phyloP scores from a whole-genome alignment of 768 basidiomycete genomes.

The Xerocomellus intermedius region DNA sequence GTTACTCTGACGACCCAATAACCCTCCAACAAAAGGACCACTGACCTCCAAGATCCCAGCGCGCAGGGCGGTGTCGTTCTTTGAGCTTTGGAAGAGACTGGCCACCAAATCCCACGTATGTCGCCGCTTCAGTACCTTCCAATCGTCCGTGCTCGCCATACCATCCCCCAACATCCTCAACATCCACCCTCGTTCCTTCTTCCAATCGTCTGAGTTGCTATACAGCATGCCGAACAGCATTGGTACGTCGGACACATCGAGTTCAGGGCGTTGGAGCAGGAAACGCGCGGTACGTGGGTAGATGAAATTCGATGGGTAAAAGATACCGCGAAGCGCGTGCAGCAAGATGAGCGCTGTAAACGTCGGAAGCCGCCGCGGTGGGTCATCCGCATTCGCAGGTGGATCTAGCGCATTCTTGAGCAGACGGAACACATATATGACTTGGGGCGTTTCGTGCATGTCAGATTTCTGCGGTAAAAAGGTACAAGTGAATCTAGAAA shows the following conservation, averaged over 20 bases:
- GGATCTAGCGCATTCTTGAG: conserved; percentile 19
- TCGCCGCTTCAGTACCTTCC: conserved; percentile 74
- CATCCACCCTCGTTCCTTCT: conserved; percentile 89
- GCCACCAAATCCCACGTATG: conserved; percentile 90
- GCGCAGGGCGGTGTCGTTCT: conserved; percentile 50
- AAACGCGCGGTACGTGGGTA: conserved; percentile 87
- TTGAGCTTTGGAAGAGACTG: conserved; percentile 71
- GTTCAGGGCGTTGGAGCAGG: conserved; percentile 81
- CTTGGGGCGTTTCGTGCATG: conserved; percentile 76
- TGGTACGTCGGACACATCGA: conserved; percentile 83
- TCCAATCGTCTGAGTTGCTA: conserved; percentile 75
- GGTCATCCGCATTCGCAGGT: conserved; percentile 45
- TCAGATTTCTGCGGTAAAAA: conserved; percentile 46
- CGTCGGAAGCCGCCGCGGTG: conserved; percentile 63
- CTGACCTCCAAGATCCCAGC: conserved; percentile 66
- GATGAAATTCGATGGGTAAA: conserved; percentile 84
- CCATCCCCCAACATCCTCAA: conserved; percentile 80
- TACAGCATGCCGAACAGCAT: conserved; percentile 90
- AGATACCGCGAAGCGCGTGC: conserved; percentile 78
- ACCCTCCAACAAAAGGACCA: background rate
- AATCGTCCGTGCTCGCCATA: conserved; percentile 72
- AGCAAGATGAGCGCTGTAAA: conserved; percentile 79
- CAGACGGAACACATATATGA: conserved; percentile 63
- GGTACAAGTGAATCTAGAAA: background rate
- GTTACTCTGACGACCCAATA: background rate